Base-by-base conservation (phyloP, 2,329 filamentous ascomycete species). In the Eurotiales sp. region DNA sequence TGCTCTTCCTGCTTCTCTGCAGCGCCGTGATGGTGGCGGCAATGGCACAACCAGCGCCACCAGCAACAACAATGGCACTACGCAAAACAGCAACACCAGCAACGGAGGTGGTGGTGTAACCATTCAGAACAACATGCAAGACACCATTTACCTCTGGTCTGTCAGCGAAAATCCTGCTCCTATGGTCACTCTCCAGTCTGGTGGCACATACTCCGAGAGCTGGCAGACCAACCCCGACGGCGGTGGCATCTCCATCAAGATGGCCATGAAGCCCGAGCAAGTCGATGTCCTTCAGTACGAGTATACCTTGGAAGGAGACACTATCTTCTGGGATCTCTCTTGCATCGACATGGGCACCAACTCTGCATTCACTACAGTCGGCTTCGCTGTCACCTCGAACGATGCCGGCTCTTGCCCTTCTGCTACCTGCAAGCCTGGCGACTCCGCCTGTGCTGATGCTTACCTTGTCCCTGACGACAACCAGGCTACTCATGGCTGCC, bases 201-300 rank as follows among this genome's bases (percentile, higher is more conserved):
- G 70, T 43, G 67, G 65, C 25, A 61, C 56, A 56, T 71, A 67
- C 62, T 52, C 56, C 7, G 68, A 72, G 55, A 36, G 55, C 32
- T 72, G 64, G 64, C 58, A 58, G 47, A 53, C 48, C 55, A 70
- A 69, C 60, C 53, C 60, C 56, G 63, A 69, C 55, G 69, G 69
- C 41, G 71, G 71, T 47, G 71, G 70, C 55, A 61, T 72, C 56
- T 72, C 69, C 41, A 70, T 73, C 62, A 73, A 73, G 65, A 59
- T 73, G 44, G 60, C 70, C 53, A 63, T 62, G 54, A 52, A 58
- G 34, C 58, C 61, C 19, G 53, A 58, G 45, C 66, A 69, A 55
- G 42, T 55, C 45, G 63, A 71, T 19, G 64, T 73, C 44, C 67
- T 72, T n/a, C 71, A 73, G 62, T 72, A 70, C 57, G 68, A 72